Evolutionary conservation across 176 grass and related monocot species (phyloP), one percentile per base, ranked within the genome.

Genomic region (Zea luxurians): DNA sequence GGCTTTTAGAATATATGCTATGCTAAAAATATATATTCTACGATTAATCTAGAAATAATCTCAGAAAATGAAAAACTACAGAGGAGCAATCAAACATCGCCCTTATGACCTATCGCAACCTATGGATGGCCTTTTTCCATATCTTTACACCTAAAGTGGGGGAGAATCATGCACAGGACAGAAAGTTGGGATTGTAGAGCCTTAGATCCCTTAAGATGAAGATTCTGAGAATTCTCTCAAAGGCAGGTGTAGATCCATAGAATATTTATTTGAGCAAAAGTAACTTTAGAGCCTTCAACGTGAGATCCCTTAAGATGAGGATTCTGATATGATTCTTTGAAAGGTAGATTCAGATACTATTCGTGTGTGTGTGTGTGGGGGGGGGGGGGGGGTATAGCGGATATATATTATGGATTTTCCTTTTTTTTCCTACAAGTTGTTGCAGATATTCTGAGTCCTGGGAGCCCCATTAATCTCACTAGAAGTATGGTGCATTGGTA

Each of bases 221-320:
- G n/a, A 80, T 80, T 86, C 84, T 6, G 18, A 16, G 2, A 50
- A 17, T 68, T 60, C 34, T 61, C 68, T 75, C 66, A 35, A 50
- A 68, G 43, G 12, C 27, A 27, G 27, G 27, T 27, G 27, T 58
- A 40, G 0, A 75, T 61, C 21, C 52, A 60, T 18, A 67, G 62
- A 86, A 79, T 42, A 80, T 65, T 71, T 71, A 75, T 65, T 64
- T 71, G 15, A 45, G 9, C 17, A 53, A 67, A 81, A 75, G 13
- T 16, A 67, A 27, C 43, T 76, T 48, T 34, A 74, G n/a, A 72
- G 10, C 16, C 43, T 65, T 85, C 47, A 41, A 73, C 17, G 12
- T 45, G 61, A 46, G 12, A 35, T 58, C 8, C 75, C 41, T 48
- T 48, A 17, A 73, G 60, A 73, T 73, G 20, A 36, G 66, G 38